Evolutionary conservation across 2,329 filamentous ascomycete genomes (phyloP).

Genomic region (Cladosporium oxysporum): DNA sequence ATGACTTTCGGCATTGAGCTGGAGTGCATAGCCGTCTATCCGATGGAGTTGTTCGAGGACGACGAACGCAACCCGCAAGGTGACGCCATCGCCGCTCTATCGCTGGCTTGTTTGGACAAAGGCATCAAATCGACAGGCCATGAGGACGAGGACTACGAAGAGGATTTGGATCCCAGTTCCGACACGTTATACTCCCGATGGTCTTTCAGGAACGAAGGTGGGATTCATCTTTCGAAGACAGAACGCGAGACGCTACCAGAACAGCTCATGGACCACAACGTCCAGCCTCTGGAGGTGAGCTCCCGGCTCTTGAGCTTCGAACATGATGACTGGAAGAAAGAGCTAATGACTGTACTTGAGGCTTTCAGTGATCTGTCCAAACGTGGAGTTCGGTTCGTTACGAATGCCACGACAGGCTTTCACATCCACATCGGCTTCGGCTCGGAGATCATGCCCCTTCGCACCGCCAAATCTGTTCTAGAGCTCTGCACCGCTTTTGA

Average conservation of each 20-base stretch:
- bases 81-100: background rate
- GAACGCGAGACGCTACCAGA: background rate
- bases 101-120: background rate
- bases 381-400: constrained; percentile 21
- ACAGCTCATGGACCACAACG: background rate
- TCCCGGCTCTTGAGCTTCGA: constrained; percentile 18
- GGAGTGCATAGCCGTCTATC: constrained; percentile 26
- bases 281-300: constrained; percentile 22
- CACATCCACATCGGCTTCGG: constrained; percentile 28
- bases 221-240: constrained; percentile 8
- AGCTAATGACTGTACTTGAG: constrained; percentile 21
- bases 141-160: background rate
- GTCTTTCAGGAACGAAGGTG: background rate
- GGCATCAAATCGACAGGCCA: background rate
- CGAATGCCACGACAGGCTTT: constrained; percentile 25
- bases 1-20: constrained; percentile 31
- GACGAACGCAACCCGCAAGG: background rate
- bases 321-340: constrained; percentile 14
- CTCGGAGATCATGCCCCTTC: constrained; percentile 19
- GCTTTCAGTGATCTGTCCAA: constrained; percentile 18
- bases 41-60: background rate
- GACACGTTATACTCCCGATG: background rate
- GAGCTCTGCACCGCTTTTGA: constrained; percentile 26
- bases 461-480: constrained; percentile 24
- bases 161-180: background rate